These are phyloP conservation scores for Nitzschia sp. DNA, from an alignment of 108 stramenopile genomes.

Conservation along the genomic window DNA sequence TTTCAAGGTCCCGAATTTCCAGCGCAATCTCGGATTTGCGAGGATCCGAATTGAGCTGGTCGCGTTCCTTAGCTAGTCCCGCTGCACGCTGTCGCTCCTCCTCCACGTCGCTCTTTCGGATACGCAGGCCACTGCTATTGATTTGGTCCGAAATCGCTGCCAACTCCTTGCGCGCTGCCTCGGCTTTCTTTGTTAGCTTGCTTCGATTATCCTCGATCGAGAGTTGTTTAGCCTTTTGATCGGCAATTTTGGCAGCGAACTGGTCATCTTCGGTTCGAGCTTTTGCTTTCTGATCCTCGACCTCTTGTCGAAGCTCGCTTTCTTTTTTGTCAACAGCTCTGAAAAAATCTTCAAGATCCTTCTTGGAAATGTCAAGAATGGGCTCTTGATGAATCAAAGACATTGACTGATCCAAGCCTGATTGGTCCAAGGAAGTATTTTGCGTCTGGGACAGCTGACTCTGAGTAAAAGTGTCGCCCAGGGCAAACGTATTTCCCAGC, in stretches of 20 bases:
- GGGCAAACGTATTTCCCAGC: slow-evolving; percentile 49
- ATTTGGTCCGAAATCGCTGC: neutral
- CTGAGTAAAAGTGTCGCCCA: slow-evolving; percentile 41
- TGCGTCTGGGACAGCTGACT: slow-evolving; percentile 50
- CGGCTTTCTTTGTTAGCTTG: slow-evolving; percentile 2
- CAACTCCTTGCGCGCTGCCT: slow-evolving; percentile 20
- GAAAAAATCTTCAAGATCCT: slow-evolving; percentile 72
- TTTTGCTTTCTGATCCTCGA: slow-evolving; percentile 39
- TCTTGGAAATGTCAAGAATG: slow-evolving; percentile 47
- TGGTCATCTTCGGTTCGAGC: slow-evolving; percentile 54
- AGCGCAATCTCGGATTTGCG: slow-evolving; percentile 65
- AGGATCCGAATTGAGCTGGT: slow-evolving; percentile 57
- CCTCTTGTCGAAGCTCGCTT: slow-evolving; percentile 34
- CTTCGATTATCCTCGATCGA: slow-evolving; percentile 45
- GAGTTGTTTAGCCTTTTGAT: slow-evolving; percentile 56
- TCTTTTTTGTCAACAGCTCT: slow-evolving; percentile 49
- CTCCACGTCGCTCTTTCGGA: slow-evolving; percentile 36
- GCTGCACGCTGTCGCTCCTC: slow-evolving; percentile 27
- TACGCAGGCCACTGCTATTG: neutral
- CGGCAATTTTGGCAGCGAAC: slow-evolving; percentile 57
- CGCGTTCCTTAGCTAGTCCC: slow-evolving; percentile 34
- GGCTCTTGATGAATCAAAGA: neutral
- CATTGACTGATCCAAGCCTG: slow-evolving; percentile 6
- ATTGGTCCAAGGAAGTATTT: slow-evolving; percentile 21
- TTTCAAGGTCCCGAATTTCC: slow-evolving; percentile 75